phyloP scores from a whole-genome alignment of 495 filamentous ascomycete genomes.

The Bacidia rubella region DNA sequence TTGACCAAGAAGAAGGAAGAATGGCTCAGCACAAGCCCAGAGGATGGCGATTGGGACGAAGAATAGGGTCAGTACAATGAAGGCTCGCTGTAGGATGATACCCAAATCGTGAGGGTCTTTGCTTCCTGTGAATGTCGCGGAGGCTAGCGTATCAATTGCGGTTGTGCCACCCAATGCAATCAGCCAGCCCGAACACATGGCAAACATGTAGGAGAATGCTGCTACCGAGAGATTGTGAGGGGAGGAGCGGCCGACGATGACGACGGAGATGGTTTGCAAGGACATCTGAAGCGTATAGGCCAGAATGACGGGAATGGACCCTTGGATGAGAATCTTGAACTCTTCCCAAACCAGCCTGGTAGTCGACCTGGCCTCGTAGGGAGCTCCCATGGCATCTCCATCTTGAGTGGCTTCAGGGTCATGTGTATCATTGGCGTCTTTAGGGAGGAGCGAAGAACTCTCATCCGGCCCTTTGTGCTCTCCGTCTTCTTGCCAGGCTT shows the following conservation, averaged over 20 bases:
- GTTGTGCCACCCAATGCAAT: conserved; percentile 88
- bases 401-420: conserved; percentile 6
- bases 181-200: conserved; percentile 81
- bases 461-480: conserved; percentile 22
- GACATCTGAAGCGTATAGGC: conserved; percentile 86
- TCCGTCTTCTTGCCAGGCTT: background rate
- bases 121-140: conserved; percentile 75
- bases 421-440: conserved; percentile 17
- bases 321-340: conserved; percentile 52
- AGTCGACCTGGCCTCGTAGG: conserved; percentile 7
- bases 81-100: conserved; percentile 64
- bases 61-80: conserved; percentile 59
- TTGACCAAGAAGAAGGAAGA: conserved; percentile 70
- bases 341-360: conserved; percentile 38
- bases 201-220: conserved; percentile 90
- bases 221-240: conserved; percentile 71
- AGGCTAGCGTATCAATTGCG: conserved; percentile 77
- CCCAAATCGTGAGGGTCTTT: conserved; percentile 72
- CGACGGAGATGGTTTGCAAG: conserved; percentile 70
- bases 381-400: conserved; percentile 6
- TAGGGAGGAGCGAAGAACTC: conserved; percentile 35
- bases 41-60: conserved; percentile 64
- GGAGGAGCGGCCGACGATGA: conserved; percentile 70
- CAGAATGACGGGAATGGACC: conserved; percentile 68
- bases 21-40: conserved; percentile 63